Conservation (phyloP, 2,329 filamentous ascomycete species). For the Arthrobotrys pseudoclavata region DNA sequence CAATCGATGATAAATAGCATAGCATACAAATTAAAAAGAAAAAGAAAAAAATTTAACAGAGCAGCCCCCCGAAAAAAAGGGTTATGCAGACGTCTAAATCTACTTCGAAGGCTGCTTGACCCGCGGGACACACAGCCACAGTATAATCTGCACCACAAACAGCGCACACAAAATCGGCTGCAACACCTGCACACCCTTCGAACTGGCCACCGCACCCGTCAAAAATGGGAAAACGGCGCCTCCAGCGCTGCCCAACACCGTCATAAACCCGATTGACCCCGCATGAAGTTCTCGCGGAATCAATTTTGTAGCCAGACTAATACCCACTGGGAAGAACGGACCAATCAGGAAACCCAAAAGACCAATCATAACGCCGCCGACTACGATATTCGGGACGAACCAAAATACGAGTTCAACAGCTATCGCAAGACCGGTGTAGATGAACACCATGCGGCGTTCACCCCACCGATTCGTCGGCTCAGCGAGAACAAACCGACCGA, state of each 20-base stretch:
- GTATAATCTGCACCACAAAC: conserved; percentile 65
- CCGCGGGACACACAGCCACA: conserved; percentile 47
- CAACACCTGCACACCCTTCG: conserved; percentile 71
- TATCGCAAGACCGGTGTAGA: conserved; percentile 76
- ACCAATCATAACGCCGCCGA: conserved; percentile 78
- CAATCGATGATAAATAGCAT: neutral
- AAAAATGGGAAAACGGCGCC: conserved; percentile 77
- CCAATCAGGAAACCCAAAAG: conserved; percentile 84
- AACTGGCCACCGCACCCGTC: conserved; percentile 76
- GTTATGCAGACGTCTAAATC: neutral
- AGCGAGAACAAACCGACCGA: conserved; percentile 79
- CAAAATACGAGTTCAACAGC: conserved; percentile 80
- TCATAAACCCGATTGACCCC: conserved; percentile 82
- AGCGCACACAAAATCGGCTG: conserved; percentile 72
- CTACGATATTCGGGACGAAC: conserved; percentile 82
- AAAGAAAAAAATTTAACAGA: too few species aligned
- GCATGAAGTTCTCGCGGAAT: conserved; percentile 81
- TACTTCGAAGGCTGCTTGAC: conserved; percentile 38
- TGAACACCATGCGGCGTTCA: conserved; percentile 75
- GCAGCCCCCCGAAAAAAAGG: neutral
- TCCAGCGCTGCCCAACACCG: conserved; percentile 81
- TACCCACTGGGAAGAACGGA: conserved; percentile 80
- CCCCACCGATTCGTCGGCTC: conserved; percentile 82
- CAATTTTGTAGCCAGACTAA: conserved; percentile 80
- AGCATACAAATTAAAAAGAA: conserved; percentile 4